Conservation (phyloP, 2,329 filamentous ascomycete genomes). For the Phyllosticta citribraziliensis region DNA sequence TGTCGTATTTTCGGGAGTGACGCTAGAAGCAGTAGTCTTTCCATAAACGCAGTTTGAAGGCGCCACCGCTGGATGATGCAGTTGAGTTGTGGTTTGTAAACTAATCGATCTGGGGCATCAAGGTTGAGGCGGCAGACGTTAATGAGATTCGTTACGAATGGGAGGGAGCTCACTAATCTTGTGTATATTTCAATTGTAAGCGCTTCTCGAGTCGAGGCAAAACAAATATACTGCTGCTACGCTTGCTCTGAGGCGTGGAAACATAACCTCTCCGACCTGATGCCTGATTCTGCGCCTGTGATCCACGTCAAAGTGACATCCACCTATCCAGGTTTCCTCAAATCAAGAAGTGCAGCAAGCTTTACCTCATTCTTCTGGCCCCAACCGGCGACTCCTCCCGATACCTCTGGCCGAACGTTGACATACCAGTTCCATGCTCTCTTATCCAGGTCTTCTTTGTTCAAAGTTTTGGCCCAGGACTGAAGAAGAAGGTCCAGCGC, state of each 20-base stretch:
- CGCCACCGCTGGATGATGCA: neutral
- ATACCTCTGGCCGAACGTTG: conserved; percentile 64
- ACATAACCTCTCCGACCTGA: too few species aligned
- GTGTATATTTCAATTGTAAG: too few species aligned
- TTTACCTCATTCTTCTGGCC: conserved; percentile 66
- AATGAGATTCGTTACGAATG: too few species aligned
- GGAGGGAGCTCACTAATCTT: too few species aligned
- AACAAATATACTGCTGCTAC: too few species aligned
- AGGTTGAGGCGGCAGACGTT: too few species aligned
- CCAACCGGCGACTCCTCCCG: conserved; percentile 67
- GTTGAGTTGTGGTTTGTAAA: too few species aligned
- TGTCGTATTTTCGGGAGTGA: neutral
- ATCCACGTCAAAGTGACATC: neutral
- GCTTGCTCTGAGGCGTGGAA: too few species aligned
- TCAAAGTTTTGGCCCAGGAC: conserved; percentile 62
- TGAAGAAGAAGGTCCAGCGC: conserved; percentile 61
- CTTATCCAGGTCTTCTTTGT: conserved; percentile 57
- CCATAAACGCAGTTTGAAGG: neutral
- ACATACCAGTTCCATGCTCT: conserved; percentile 78
- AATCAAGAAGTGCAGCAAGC: conserved; percentile 48
- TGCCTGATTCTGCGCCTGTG: neutral
- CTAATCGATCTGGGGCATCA: too few species aligned
- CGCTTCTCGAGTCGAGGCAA: too few species aligned
- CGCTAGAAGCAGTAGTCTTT: neutral
- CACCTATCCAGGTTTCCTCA: neutral